These are phyloP conservation scores for Glomus cerebriforme DNA, from an alignment of 192 early-diverging fungal genomes.

Conservation along the genomic window DNA sequence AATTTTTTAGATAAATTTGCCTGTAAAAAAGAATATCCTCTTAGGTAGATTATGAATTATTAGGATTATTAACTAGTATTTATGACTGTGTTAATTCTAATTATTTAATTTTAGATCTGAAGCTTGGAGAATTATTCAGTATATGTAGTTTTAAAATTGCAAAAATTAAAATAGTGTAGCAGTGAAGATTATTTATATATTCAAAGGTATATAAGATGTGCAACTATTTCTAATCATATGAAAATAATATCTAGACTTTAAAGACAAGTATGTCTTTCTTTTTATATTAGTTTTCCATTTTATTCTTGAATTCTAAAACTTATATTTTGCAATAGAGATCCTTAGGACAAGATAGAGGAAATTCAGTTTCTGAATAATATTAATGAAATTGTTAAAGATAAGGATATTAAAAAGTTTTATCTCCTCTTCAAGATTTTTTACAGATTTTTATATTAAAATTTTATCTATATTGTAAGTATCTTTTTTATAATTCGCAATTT, in stretches of 20 bases:
- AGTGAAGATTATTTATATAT: not conserved
- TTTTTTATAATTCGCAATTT: conserved; percentile 3
- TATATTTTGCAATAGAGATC: conserved; percentile 18
- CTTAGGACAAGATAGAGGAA: not conserved
- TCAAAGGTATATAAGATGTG: not conserved
- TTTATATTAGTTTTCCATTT: not conserved
- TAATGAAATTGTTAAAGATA: not conserved
- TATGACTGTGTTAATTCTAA: too few species aligned
- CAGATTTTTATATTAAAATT: too few species aligned
- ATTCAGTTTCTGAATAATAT: not conserved
- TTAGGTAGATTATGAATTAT: too few species aligned
- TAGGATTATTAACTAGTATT: too few species aligned
- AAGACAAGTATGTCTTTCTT: too few species aligned
- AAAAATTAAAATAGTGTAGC: not conserved
- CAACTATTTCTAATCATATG: too few species aligned
- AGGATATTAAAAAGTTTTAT: not conserved
- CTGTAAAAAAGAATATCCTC: too few species aligned
- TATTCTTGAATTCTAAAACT: conserved; percentile 11
- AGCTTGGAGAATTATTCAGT: conserved; percentile 7
- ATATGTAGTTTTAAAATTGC: conserved; percentile 19
- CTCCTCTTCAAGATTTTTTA: conserved; percentile 8
- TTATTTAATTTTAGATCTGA: too few species aligned
- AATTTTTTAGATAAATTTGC: too few species aligned
- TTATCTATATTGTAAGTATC: too few species aligned
- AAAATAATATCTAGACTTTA: too few species aligned